These are phyloP conservation scores for Sporodiniella umbellata DNA, from an alignment of 371 early-diverging fungal genomes.

Conservation along the genomic window DNA sequence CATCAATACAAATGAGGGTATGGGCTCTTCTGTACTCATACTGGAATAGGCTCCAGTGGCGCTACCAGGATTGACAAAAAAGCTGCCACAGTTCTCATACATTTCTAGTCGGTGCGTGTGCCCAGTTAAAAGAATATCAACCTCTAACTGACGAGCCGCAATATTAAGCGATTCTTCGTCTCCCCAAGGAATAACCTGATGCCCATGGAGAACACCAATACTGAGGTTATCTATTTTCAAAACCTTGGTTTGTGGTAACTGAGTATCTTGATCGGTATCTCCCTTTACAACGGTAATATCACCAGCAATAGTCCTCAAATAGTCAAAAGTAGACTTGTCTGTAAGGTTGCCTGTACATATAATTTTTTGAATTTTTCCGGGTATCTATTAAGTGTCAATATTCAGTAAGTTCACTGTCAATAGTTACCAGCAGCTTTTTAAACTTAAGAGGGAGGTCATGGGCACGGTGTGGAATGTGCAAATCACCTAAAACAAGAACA, in stretches of 20 bases:
- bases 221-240: slow-evolving; percentile 73
- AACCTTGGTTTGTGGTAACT: slow-evolving; percentile 65
- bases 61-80: slow-evolving; percentile 93
- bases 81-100: slow-evolving; percentile 83
- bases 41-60: slow-evolving; percentile 84
- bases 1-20: slow-evolving; percentile 93
- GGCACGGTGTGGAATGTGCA: slow-evolving; percentile 91
- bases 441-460: slow-evolving; percentile 87
- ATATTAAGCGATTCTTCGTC: slow-evolving; percentile 78
- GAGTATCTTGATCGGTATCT: slow-evolving; percentile 78
- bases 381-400: slow-evolving; percentile 48
- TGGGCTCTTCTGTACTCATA: slow-evolving; percentile 44
- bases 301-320: slow-evolving; percentile 78
- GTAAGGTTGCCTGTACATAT: slow-evolving; percentile 90
- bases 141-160: slow-evolving; percentile 85
- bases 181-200: slow-evolving; percentile 88
- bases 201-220: slow-evolving; percentile 88
- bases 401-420: neutral
- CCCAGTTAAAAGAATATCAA: slow-evolving; percentile 85
- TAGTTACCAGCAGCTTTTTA: slow-evolving; percentile 77
- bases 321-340: slow-evolving; percentile 81
- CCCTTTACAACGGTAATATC: slow-evolving; percentile 81
- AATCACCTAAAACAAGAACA: slow-evolving; percentile 89
- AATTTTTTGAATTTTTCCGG: slow-evolving; percentile 94
- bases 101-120: slow-evolving; percentile 90